A percentile compares a stretch with the other conserved stretches of the same genome.
These are phyloP conservation scores for Microascus cirrosus DNA, from an alignment of 2,329 filamentous ascomycete species.

Conservation along the genomic window DNA sequence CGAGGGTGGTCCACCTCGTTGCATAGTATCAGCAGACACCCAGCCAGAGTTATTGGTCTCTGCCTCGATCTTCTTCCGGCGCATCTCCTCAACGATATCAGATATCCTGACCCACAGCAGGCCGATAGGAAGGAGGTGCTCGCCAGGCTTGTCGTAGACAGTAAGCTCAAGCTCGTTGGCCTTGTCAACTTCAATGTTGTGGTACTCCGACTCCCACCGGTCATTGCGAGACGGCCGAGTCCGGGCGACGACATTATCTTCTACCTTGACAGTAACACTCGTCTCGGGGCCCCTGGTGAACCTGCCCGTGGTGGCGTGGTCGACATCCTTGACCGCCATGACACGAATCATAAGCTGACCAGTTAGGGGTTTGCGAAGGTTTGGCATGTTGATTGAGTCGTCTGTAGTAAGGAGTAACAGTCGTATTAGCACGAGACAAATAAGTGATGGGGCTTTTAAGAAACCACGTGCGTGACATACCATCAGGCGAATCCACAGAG, in stretches of 20 bases:
- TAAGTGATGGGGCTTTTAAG: neutral
- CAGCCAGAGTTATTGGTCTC: conserved; percentile 91
- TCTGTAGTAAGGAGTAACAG: conserved; percentile 38
- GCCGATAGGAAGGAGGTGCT: conserved; percentile 84
- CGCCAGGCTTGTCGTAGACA: conserved; percentile 89
- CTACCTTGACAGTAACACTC: conserved; percentile 91
- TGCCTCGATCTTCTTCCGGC: conserved; percentile 91
- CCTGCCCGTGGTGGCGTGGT: conserved; percentile 73
- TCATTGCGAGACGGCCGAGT: conserved; percentile 80
- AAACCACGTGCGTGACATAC: conserved; percentile 35
- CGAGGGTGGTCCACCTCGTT: conserved; percentile 31
- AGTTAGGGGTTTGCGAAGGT: conserved; percentile 89
- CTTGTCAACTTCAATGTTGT: conserved; percentile 92
- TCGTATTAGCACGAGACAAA: neutral
- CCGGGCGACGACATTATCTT: conserved; percentile 81
- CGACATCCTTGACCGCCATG: conserved; percentile 83
- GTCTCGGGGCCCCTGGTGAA: conserved; percentile 91
- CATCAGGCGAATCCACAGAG: conserved; percentile 63
- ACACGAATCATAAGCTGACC: conserved; percentile 82
- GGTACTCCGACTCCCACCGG: conserved; percentile 82
- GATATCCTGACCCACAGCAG: conserved; percentile 95
- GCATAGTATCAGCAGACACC: conserved; percentile 94
- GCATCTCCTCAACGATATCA: conserved; percentile 94
- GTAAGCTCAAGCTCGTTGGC: conserved; percentile 97
- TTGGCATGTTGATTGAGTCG: conserved; percentile 92